Evolutionary conservation across 202 grass and related monocot species (phyloP).

Genomic region (Alloteropsis angusta): DNA sequence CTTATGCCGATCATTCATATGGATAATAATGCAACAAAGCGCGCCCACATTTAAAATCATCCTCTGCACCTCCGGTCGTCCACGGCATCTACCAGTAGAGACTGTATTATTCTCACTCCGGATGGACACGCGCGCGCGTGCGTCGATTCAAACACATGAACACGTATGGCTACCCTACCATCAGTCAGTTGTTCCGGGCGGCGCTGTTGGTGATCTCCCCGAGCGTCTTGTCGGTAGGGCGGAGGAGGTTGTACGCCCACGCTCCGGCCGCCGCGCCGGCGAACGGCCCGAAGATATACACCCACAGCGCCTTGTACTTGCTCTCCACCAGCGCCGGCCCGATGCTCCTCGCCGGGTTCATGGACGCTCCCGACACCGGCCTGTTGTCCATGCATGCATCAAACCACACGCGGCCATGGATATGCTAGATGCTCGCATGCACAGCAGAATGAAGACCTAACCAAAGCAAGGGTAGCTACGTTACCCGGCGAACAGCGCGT

Average conservation of each 20-base stretch:
- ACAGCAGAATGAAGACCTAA: not conserved
- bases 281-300: conserved; percentile 73
- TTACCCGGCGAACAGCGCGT: conserved; percentile 71
- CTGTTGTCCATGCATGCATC: conserved; percentile 2
- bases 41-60: not conserved
- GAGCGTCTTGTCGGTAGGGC: conserved; percentile 47
- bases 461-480: too few species aligned
- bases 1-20: not conserved
- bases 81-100: too few species aligned
- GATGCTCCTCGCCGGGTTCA: conserved; percentile 72
- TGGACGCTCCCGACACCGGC: conserved; percentile 68
- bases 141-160: not conserved
- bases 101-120: not conserved
- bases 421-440: not conserved
- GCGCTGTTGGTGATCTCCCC: conserved; percentile 41
- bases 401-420: not conserved
- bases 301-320: conserved; percentile 57
- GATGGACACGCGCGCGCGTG: not conserved
- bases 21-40: not conserved
- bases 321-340: conserved; percentile 53
- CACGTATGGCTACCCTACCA: too few species aligned
- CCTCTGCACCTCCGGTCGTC: not conserved
- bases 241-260: conserved; percentile 65
- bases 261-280: conserved; percentile 56
- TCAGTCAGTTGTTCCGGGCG: not conserved